Evolutionary conservation across 306 rosid genomes (phyloP).

Genomic region (Cucumis melo): DNA sequence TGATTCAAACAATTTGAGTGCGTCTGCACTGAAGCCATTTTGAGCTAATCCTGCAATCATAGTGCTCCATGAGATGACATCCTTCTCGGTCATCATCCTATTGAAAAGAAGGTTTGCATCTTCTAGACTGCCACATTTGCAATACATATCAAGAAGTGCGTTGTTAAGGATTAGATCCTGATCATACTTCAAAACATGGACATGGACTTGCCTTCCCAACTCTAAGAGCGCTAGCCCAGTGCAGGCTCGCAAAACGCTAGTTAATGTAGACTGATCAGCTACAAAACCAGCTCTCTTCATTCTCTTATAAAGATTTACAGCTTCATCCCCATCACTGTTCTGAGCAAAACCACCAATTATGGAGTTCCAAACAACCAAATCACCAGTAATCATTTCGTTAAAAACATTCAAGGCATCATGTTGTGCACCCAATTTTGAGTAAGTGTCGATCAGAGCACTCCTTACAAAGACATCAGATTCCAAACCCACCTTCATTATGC

Average conservation of each 20-base stretch:
- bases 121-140: constrained; percentile 73
- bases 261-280: constrained; percentile 52
- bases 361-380: constrained; percentile 77
- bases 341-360: constrained; percentile 78
- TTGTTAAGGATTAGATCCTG: constrained; percentile 69
- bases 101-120: constrained; percentile 54
- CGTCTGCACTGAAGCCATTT: constrained; percentile 70
- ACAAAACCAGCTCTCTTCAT: constrained; percentile 53
- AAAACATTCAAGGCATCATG: constrained; percentile 38
- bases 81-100: constrained; percentile 41
- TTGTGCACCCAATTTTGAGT: constrained; percentile 62
- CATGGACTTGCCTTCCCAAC: constrained; percentile 71
- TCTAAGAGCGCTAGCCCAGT: constrained; percentile 56
- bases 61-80: constrained; percentile 89
- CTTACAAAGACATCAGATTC: constrained; percentile 77
- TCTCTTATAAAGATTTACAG: constrained; percentile 43
- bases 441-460: constrained; percentile 59
- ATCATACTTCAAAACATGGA: constrained; percentile 57
- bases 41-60: constrained; percentile 86
- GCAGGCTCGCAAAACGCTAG: constrained; percentile 75
- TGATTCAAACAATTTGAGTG: constrained; percentile 47
- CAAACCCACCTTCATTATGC: constrained; percentile 49
- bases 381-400: constrained; percentile 53
- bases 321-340: constrained; percentile 68
- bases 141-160: constrained; percentile 82